Evolutionary conservation across 1,139 yeast species (phyloP), one percentile per base, ranked within the genome.

Genomic region (Taiozyma sp.): DNA sequence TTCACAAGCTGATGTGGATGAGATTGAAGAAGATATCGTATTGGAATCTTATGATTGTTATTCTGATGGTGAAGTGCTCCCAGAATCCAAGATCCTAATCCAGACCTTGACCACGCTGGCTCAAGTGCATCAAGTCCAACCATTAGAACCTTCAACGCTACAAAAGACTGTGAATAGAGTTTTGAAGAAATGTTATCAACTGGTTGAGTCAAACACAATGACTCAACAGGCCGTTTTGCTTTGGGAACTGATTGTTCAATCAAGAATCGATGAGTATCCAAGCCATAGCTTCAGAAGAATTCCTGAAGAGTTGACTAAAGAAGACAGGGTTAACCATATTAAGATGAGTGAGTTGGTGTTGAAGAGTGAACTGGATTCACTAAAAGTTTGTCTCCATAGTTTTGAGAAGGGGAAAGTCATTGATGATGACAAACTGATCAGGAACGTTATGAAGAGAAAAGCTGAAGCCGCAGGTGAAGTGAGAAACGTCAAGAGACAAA

Each of bases 31-130:
- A 24, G 83, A 78, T 22, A 70, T 76, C 16, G 75, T 85, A 3
- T 66, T 81, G 13, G 87, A 82, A 27, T 73, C 83, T 0, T 86
- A 81, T 66, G 92, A 86, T 60, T 76, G 84, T 54, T 85, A 78
- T 61, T 63, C 58, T 9, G 74, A 80, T 44, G 81, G 83, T 14
- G 87, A 82, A 46, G 73, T 83, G 1, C 68, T 78, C 19, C 75
- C 84, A 32, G 92, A 86, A 62, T 67, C 81, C 32, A 68, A 76
- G 2, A 68, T 84, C 32, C 53, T 85, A 14, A 54, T 84, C 8
- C 87, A 84, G 59, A 70, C 80, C 3, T 61, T 82, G 8, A 71
- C 83, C 0, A 72, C 79, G 2, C 49, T 81, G 7, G 63, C 70
- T 1, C 51, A 66, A 69, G 45, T 71, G 69, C 46, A 57, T 13